Conservation (phyloP, 1,139 yeast species). For the Ogataea hybrid region DNA sequence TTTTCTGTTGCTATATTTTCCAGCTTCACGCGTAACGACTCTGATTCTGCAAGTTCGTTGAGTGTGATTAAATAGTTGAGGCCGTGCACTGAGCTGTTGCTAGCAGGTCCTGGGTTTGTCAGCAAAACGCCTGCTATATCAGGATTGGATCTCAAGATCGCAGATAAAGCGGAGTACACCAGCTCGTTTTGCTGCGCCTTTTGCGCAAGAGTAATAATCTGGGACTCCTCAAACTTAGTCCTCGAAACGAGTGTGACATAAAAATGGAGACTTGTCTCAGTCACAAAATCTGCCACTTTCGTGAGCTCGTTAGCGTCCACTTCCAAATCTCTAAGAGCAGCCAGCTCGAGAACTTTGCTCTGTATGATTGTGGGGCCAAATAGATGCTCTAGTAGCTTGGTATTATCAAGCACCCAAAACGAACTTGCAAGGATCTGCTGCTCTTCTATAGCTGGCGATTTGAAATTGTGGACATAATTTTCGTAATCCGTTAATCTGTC, state of each 20-base stretch:
- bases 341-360: no score
- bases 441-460: no score
- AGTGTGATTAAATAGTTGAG: slow-evolving; percentile 6
- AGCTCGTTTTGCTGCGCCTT: not conserved
- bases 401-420: no score
- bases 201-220: not conserved
- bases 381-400: no score
- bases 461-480: no score
- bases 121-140: not conserved
- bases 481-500: no score
- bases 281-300: not conserved
- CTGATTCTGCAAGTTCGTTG: not conserved
- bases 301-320: not conserved
- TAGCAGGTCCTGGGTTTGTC: not conserved
- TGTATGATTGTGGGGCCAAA: no score
- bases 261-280: not conserved
- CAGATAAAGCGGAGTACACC: slow-evolving; percentile 1
- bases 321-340: not conserved
- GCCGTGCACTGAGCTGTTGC: not conserved
- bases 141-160: slow-evolving; percentile 1
- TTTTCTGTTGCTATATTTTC: slow-evolving; percentile 1
- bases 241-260: not conserved
- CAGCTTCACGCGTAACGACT: slow-evolving; percentile 1
- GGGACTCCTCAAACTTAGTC: not conserved
- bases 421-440: no score